These are phyloP conservation scores for Aspergillus coremiiformis DNA, from an alignment of 495 filamentous ascomycete genomes.

Conservation along the genomic window DNA sequence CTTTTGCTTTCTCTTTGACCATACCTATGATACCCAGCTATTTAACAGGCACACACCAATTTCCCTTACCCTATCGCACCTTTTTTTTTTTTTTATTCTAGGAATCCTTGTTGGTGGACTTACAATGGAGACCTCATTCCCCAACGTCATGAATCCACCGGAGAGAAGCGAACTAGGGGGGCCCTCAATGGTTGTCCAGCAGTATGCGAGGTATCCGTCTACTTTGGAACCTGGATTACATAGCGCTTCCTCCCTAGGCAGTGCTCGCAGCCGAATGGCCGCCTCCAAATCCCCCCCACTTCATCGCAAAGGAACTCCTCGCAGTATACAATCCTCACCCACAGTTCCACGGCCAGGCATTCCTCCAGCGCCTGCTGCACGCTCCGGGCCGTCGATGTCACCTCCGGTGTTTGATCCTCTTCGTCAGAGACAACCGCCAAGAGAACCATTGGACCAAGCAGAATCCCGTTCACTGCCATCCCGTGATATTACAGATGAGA, in stretches of 20 bases:
- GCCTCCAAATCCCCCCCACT: constrained; percentile 34
- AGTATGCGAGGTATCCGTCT: constrained; percentile 39
- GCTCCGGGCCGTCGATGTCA: constrained; percentile 36
- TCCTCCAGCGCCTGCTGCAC: constrained; percentile 24
- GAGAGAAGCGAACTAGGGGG: constrained; percentile 25
- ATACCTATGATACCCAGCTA: constrained; percentile 2
- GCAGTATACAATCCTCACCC: constrained; percentile 40
- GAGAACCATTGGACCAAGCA: constrained; percentile 30
- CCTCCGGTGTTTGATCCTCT: constrained; percentile 33
- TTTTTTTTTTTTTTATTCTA: not conserved
- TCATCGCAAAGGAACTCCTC: constrained; percentile 38
- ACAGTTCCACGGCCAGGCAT: constrained; percentile 27
- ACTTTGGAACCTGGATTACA: constrained; percentile 33
- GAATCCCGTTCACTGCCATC: constrained; percentile 53
- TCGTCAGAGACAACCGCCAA: constrained; percentile 24
- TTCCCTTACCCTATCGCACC: not conserved
- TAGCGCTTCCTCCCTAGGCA: constrained; percentile 40
- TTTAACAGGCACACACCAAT: not conserved
- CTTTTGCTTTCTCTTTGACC: not conserved
- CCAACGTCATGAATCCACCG: constrained; percentile 29
- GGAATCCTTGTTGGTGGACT: not conserved
- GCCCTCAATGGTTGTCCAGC: constrained; percentile 35
- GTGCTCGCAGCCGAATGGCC: constrained; percentile 34
- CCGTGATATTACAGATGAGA: constrained; percentile 59
- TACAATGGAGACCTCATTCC: constrained; percentile 31